Evolutionary conservation across 495 filamentous ascomycete genomes (phyloP), one percentile per base, ranked within the genome.

Genomic region (Tuber microsphaerosporum): DNA sequence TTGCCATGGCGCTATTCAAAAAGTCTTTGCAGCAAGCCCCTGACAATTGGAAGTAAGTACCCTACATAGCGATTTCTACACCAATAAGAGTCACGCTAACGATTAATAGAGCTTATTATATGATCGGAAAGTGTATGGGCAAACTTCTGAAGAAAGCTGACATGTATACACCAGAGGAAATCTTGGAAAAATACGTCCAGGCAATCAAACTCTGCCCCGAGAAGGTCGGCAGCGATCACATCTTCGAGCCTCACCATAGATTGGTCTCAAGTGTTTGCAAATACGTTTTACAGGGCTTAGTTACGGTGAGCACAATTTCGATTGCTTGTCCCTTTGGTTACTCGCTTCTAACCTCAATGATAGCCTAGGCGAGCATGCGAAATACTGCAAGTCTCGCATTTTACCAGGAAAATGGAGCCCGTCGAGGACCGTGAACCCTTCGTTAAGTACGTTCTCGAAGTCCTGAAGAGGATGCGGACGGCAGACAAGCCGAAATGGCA

Each of bases 401-500:
- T 82, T 69, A 69, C 78, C 19, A 81, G 77, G 69, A 80, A 76
- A 56, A 31, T 82, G 37, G 74, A 80, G n/a, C 78, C 69, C 4
- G 86, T 88, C 5, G 82, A 87, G 42, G 88, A 90, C 41, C 75
- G 84, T 19, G 89, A 90, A 45, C 87, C 87, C 22, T 99, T 94
- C 92, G 89, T 92, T 70, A 81, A 86, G 17, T 96, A 92, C 78
- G 87, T 94, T 39, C 87, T 95, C 16, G 86, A 89, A 71, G 89
- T 91, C 4, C 84, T 98, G 70, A 90, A 89, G 72, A 88, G 89
- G 71, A 87, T 98, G 72, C 91, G 92, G 75, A 89, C 88, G 70
- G 93, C 92, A 37, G 95, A 99, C 81, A 97, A 97, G 84, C 90
- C 92, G 5, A 93, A 97, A 80, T 99, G 95, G 95, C 95, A 99